phyloP scores from a whole-genome alignment of 2,329 filamentous ascomycete genomes.

The Aphanoascus verrucosus region DNA sequence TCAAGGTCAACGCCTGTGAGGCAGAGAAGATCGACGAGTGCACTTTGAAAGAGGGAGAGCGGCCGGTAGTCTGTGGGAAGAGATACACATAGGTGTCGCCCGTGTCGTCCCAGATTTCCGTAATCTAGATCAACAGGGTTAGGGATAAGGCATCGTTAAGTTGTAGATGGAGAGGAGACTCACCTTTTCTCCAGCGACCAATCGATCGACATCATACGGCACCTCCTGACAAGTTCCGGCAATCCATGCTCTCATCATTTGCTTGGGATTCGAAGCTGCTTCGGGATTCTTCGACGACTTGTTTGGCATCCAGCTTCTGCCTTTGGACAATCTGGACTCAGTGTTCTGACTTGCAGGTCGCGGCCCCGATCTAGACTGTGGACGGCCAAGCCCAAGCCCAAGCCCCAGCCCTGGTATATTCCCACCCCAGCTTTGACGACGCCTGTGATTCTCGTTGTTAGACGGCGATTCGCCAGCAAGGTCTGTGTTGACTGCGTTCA shows the following conservation, averaged over 20 bases:
- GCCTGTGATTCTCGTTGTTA: conserved; percentile 25
- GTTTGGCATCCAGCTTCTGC: conserved; percentile 38
- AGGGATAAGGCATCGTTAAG: background rate
- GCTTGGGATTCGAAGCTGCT: conserved; percentile 22
- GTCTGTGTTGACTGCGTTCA: conserved; percentile 30
- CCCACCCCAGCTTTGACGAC: conserved; percentile 28
- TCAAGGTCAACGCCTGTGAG: conserved; percentile 45
- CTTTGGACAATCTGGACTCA: conserved; percentile 23
- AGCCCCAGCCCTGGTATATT: conserved; percentile 20
- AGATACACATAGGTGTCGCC: conserved; percentile 56
- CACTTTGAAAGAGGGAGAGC: conserved; percentile 51
- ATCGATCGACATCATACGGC: conserved; percentile 43
- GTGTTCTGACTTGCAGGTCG: conserved; percentile 23
- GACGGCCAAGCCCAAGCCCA: conserved; percentile 21
- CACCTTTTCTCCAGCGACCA: conserved; percentile 45
- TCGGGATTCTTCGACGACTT: conserved; percentile 27
- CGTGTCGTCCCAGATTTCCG: conserved; percentile 51
- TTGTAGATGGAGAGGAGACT: conserved; percentile 15
- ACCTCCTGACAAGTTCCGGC: conserved; percentile 47
- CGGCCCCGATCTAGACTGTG: conserved; percentile 26
- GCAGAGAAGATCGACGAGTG: conserved; percentile 49
- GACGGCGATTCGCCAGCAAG: conserved; percentile 24
- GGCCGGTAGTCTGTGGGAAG: conserved; percentile 47
- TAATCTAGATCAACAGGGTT: conserved; percentile 11
- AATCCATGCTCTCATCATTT: conserved; percentile 45